Evolutionary conservation across 345 rosid species (phyloP).

Genomic region (Lagerstroemia speciosa): DNA sequence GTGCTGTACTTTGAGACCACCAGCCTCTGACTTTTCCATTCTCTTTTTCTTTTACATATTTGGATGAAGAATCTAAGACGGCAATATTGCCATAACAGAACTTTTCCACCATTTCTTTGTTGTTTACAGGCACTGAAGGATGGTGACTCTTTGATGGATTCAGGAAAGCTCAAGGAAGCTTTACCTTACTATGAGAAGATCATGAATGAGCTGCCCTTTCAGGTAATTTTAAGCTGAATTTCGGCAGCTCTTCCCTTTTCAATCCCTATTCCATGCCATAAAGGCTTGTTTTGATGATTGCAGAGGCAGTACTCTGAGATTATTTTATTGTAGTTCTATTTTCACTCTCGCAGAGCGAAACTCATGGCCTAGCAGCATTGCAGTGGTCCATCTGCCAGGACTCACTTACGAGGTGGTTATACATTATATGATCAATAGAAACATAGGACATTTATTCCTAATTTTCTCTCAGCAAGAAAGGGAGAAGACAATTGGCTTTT

Average conservation of each 20-base stretch:
- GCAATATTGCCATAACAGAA: background rate
- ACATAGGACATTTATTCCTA: background rate
- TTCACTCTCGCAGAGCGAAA: conserved; percentile 59
- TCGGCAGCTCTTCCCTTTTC: background rate
- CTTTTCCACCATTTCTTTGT: conserved; percentile 9
- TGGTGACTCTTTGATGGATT: conserved; percentile 72
- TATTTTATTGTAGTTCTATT: background rate
- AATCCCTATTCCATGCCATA: background rate
- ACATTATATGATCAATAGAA: background rate
- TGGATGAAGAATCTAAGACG: background rate
- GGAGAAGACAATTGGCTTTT: background rate
- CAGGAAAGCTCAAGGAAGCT: conserved; percentile 72
- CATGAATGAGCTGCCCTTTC: conserved; percentile 58
- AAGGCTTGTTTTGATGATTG: background rate
- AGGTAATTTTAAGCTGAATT: conserved; percentile 34
- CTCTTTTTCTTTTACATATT: conserved; percentile 1
- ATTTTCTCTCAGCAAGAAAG: background rate
- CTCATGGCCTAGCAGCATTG: conserved; percentile 88
- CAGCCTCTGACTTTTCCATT: background rate
- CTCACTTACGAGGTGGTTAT: conserved; percentile 51
- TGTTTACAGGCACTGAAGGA: conserved; percentile 48
- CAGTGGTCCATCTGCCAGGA: conserved; percentile 93
- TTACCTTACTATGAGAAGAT: conserved; percentile 51
- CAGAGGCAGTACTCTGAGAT: background rate
- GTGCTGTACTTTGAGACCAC: background rate